A percentile compares a stretch with the other conserved stretches of the same genome.
Evolutionary conservation across 140 eudicot species (phyloP).

Genomic region (Bidens hawaiensis): DNA sequence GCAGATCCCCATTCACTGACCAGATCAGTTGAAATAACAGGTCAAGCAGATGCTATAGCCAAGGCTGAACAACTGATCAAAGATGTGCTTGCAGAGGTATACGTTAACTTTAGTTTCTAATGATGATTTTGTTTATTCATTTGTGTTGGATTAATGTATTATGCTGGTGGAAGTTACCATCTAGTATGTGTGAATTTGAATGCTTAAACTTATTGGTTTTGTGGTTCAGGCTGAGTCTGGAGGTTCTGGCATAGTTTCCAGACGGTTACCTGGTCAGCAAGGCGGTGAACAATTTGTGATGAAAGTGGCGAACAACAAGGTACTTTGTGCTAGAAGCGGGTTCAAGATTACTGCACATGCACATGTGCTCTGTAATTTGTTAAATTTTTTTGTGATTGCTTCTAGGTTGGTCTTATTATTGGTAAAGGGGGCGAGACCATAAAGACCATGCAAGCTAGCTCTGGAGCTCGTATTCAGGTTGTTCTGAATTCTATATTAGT

Average conservation of each 20-base stretch:
- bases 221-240: slow-evolving; percentile 70
- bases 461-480: slow-evolving; percentile 98
- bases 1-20: slow-evolving; percentile 70
- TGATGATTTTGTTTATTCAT: too few relatives aligned
- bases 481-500: background rate
- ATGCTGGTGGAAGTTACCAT: too few relatives aligned
- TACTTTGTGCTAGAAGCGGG: slow-evolving; percentile 5
- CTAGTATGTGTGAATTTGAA: too few relatives aligned
- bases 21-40: slow-evolving; percentile 72
- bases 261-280: slow-evolving; percentile 56
- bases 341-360: background rate
- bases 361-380: background rate
- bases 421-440: slow-evolving; percentile 99
- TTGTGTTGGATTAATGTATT: too few relatives aligned
- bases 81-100: slow-evolving; percentile 82
- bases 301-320: slow-evolving; percentile 87
- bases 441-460: slow-evolving; percentile 71
- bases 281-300: slow-evolving; percentile 69
- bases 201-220: background rate
- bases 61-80: slow-evolving; percentile 80
- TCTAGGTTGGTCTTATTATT: slow-evolving; percentile 95
- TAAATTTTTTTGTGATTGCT: background rate
- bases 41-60: slow-evolving; percentile 67
- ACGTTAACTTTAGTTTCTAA: too few relatives aligned
- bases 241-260: slow-evolving; percentile 70